phyloP scores from a whole-genome alignment of 345 rosid species.

The Lumnitzera racemosa region DNA sequence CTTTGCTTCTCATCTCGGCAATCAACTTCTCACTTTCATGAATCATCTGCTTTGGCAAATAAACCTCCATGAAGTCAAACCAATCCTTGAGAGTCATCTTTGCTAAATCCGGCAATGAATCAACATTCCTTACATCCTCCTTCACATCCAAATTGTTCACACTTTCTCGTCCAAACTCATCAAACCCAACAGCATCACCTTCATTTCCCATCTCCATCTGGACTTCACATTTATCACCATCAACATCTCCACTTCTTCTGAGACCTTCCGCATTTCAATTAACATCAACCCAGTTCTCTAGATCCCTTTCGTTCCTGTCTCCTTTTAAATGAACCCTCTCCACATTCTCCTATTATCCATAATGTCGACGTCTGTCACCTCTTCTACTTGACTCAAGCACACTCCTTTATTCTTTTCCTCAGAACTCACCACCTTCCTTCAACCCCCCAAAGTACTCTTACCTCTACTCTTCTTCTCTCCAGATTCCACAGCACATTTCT shows the following conservation, averaged over 20 bases:
- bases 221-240: neutral
- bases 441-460: constrained; percentile 5
- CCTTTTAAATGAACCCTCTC: neutral
- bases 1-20: constrained; percentile 42
- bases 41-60: constrained; percentile 39
- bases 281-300: neutral
- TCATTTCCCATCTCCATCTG: too few species aligned
- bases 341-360: constrained; percentile 7
- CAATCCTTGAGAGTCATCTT: constrained; percentile 55
- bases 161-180: constrained; percentile 3
- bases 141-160: neutral
- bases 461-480: constrained; percentile 17
- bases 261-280: neutral
- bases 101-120: constrained; percentile 25
- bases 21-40: constrained; percentile 58
- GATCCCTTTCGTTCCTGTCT: constrained; percentile 1
- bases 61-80: constrained; percentile 50
- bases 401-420: neutral
- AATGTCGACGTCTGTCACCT: constrained; percentile 5
- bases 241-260: neutral
- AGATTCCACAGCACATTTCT: constrained; percentile 9
- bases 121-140: neutral
- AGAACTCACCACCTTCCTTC: constrained; percentile 9
- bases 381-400: neutral
- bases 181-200: neutral